Conservation (phyloP, 1,284 basidiomycete genomes). For the Vanrija sp. region DNA sequence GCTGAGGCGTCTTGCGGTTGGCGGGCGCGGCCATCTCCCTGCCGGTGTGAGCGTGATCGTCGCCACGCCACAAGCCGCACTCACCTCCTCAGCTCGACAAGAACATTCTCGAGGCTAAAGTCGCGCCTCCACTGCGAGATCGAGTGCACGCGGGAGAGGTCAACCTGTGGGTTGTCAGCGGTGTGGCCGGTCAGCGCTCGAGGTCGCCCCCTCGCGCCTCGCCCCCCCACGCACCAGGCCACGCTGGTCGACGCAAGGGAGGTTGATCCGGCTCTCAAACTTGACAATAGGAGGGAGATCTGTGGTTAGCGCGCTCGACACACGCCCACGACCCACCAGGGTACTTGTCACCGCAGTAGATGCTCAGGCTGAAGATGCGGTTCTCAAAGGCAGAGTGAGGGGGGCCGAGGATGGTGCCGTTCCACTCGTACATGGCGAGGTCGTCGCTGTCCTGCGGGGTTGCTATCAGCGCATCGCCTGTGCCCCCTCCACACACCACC, state of each 20-base stretch:
- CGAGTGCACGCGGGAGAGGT: constrained; percentile 63
- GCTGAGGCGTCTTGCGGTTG: constrained; percentile 93
- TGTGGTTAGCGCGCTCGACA: constrained; percentile 5
- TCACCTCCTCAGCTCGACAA: constrained; percentile 86
- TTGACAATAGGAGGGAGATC: constrained; percentile 48
- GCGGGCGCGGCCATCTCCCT: constrained; percentile 91
- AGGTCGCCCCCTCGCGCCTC: background rate
- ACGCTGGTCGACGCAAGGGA: constrained; percentile 81
- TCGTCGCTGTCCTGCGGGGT: constrained; percentile 69
- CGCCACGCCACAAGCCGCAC: constrained; percentile 37
- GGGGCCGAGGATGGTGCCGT: constrained; percentile 96
- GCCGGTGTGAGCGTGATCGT: constrained; percentile 2
- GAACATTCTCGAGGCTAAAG: constrained; percentile 74
- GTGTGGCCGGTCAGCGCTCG: background rate
- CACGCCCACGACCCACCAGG: constrained; percentile 56
- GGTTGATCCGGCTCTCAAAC: constrained; percentile 86
- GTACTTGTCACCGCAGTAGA: constrained; percentile 76
- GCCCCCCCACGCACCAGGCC: constrained; percentile 55
- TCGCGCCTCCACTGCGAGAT: constrained; percentile 70
- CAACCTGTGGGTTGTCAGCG: constrained; percentile 54
- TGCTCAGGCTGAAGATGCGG: constrained; percentile 93
- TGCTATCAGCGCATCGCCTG: background rate
- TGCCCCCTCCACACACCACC: background rate
- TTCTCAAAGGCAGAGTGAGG: constrained; percentile 98
- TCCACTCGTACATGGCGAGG: constrained; percentile 97